Conservation (phyloP, 1,284 basidiomycete genomes). For the Irpex rosettiformis region DNA sequence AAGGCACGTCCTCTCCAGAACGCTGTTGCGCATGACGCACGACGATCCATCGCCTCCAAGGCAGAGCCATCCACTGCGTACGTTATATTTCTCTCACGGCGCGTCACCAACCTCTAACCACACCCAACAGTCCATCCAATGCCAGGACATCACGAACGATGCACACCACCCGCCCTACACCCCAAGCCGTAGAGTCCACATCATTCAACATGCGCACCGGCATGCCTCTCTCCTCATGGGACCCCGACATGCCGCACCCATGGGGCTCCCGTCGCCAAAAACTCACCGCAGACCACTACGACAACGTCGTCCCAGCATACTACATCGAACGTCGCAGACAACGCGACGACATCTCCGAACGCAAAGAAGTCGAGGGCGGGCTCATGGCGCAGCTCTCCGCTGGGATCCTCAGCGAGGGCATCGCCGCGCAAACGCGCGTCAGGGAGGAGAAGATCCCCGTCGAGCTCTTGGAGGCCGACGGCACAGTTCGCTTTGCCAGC, state of each 20-base stretch:
- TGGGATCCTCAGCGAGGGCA: conserved; percentile 31
- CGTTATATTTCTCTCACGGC: background rate
- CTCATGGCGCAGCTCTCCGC: conserved; percentile 34
- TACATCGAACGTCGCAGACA: conserved; percentile 33
- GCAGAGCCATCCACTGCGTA: background rate
- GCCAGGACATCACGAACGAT: background rate
- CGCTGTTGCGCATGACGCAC: background rate
- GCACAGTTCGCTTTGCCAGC: conserved; percentile 28
- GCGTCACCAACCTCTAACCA: background rate
- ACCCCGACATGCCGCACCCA: background rate
- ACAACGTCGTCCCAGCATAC: conserved; percentile 30
- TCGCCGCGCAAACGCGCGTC: conserved; percentile 29
- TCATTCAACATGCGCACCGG: conserved; percentile 1
- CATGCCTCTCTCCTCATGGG: conserved; percentile 21
- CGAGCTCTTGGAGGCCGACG: conserved; percentile 28
- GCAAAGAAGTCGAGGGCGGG: conserved; percentile 31
- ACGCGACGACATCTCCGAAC: conserved; percentile 29
- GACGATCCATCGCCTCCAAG: background rate
- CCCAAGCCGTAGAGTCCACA: background rate
- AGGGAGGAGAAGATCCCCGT: conserved; percentile 33
- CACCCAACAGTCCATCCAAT: background rate
- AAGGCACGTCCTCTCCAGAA: background rate
- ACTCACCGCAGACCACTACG: conserved; percentile 26
- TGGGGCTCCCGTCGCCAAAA: conserved; percentile 21
- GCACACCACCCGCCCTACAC: background rate